Evolutionary conservation across 2,329 filamentous ascomycete species (phyloP).

Genomic region (Orbilia blumenaviensis): DNA sequence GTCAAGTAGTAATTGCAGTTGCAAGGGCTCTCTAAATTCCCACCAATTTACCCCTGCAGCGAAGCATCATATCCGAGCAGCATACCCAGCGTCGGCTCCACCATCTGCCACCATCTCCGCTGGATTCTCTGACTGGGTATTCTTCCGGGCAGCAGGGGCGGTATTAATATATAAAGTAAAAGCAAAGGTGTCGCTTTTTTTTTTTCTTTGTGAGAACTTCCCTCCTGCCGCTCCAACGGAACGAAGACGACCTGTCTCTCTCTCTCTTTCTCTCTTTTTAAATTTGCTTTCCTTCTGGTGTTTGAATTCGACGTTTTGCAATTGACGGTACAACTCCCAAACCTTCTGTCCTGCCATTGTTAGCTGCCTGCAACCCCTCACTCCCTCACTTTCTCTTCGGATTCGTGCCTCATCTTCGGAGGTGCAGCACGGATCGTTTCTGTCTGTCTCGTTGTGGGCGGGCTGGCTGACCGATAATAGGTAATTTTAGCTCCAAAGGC

Average conservation of each 20-base stretch:
- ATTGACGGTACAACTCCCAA: no score
- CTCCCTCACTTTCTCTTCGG: not conserved
- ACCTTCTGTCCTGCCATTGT: not conserved
- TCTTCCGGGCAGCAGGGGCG: conserved; percentile 33
- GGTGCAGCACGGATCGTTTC: conserved; percentile 44
- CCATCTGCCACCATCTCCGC: not conserved
- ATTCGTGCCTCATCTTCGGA: conserved; percentile 4
- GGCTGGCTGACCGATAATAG: no score
- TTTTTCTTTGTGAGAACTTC: not conserved
- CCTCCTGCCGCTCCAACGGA: not conserved
- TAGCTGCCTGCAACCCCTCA: not conserved
- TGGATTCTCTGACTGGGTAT: conserved; percentile 29
- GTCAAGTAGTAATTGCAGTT: no score
- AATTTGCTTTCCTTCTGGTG: not conserved
- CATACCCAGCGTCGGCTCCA: conserved; percentile 16
- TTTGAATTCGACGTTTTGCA: not conserved
- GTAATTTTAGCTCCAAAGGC: conserved; percentile 3
- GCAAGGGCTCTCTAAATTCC: not conserved
- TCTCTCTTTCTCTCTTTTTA: not conserved
- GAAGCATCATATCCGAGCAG: conserved; percentile 28
- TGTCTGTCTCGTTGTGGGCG: conserved; percentile 24
- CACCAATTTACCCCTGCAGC: conserved; percentile 53
- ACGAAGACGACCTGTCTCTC: not conserved
- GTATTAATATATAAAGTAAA: conserved; percentile 20
- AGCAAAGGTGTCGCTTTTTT: conserved; percentile 38